Conservation (phyloP, 345 rosid species). For the Crucihimalaya himalaica region DNA sequence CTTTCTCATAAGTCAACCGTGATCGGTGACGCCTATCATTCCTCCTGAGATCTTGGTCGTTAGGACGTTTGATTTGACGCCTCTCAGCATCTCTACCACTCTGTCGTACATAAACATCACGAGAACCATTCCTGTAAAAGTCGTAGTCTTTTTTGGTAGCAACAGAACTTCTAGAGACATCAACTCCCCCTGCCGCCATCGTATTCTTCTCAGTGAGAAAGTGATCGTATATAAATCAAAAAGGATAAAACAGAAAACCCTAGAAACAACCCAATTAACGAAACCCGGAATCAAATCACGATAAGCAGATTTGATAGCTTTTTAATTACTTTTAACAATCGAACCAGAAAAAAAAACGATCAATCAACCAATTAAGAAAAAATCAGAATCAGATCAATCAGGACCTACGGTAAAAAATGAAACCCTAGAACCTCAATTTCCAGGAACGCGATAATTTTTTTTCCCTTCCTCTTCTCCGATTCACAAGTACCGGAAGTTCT, state of each 20-base stretch:
- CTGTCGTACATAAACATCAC: slow-evolving; percentile 19
- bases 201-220: slow-evolving; percentile 58
- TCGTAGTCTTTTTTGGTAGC: slow-evolving; percentile 39
- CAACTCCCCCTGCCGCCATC: slow-evolving; percentile 78
- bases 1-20: slow-evolving; percentile 22
- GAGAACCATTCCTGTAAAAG: slow-evolving; percentile 39
- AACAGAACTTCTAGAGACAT: slow-evolving; percentile 54
- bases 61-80: slow-evolving; percentile 20
- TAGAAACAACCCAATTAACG: slow-evolving; percentile 17
- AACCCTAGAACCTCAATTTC: slow-evolving; percentile 50
- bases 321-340: slow-evolving; percentile 18
- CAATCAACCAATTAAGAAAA: slow-evolving; percentile 18
- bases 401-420: slow-evolving; percentile 21
- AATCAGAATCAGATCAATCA: background rate
- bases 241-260: slow-evolving; percentile 3
- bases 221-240: slow-evolving; percentile 43
- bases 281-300: slow-evolving; percentile 34
- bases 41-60: slow-evolving; percentile 14
- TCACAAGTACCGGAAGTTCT: slow-evolving; percentile 49
- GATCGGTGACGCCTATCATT: slow-evolving; percentile 18
- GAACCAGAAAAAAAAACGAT: slow-evolving; percentile 18
- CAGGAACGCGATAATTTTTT: slow-evolving; percentile 6
- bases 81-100: slow-evolving; percentile 31
- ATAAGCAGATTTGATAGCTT: slow-evolving; percentile 14
- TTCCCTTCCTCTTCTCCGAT: slow-evolving; percentile 45